phyloP scores from a whole-genome alignment of 2,329 filamentous ascomycete genomes.

The Fusarium succisae region DNA sequence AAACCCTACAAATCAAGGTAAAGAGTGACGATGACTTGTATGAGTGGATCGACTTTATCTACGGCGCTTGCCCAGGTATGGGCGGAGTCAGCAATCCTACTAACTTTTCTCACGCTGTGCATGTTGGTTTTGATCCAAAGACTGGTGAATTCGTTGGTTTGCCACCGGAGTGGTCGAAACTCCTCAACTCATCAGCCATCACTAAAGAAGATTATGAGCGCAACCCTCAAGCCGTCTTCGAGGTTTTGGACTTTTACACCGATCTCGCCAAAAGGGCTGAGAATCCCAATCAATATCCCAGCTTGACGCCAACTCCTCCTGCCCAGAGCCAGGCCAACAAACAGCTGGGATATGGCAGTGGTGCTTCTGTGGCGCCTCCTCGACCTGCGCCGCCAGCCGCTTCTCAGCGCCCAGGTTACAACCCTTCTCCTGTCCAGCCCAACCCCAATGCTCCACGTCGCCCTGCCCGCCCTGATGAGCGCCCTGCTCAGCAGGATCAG shows the following conservation, averaged over 20 bases:
- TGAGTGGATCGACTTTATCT: constrained; percentile 98
- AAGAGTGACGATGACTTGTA: constrained; percentile 97
- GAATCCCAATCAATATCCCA: constrained; percentile 74
- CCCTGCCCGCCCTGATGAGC: constrained; percentile 54
- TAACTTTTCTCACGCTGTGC: constrained; percentile 96
- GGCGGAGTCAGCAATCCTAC: constrained; percentile 98
- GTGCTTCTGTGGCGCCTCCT: constrained; percentile 72
- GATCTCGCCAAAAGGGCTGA: constrained; percentile 81
- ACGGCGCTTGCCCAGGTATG: constrained; percentile 96
- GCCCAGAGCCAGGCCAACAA: constrained; percentile 66
- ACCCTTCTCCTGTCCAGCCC: constrained; percentile 50
- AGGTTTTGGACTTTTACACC: constrained; percentile 86
- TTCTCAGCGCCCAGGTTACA: constrained; percentile 57
- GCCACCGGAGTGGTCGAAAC: constrained; percentile 95
- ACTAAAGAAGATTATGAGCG: constrained; percentile 99
- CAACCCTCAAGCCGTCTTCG: constrained; percentile 86
- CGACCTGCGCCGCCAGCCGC: constrained; percentile 65
- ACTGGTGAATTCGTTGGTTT: constrained; percentile 95
- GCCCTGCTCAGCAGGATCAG: constrained; percentile 45
- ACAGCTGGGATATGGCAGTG: constrained; percentile 67
- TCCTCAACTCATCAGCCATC: constrained; percentile 94
- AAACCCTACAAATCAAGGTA: constrained; percentile 89
- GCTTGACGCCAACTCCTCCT: constrained; percentile 73
- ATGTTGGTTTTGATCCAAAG: constrained; percentile 95
- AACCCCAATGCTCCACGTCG: constrained; percentile 54